Evolutionary conservation across 73 alveolate genomes (phyloP).

Genomic region (Tetrahymena borealis): DNA sequence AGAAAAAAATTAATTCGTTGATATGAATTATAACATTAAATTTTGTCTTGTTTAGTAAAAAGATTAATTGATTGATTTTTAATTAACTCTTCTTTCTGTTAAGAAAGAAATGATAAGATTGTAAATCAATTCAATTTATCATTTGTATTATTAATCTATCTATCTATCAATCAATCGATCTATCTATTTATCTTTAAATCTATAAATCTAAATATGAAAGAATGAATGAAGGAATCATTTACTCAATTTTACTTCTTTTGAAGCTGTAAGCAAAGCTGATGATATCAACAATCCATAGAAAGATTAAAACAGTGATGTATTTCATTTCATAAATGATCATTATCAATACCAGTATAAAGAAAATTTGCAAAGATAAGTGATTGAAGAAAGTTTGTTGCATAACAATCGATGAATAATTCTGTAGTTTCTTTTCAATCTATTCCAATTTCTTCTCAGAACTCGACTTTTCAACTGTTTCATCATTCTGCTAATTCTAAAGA

Average conservation of each 20-base stretch:
- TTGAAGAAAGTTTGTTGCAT: not conserved
- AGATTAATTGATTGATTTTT: no score
- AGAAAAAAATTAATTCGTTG: no score
- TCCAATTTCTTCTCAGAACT: not conserved
- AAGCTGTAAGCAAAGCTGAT: not conserved
- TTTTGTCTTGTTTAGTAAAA: no score
- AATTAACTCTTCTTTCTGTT: no score
- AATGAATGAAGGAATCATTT: not conserved
- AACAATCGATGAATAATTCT: not conserved
- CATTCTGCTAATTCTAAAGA: not conserved
- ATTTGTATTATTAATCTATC: no score
- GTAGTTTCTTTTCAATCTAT: not conserved
- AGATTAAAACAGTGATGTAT: not conserved
- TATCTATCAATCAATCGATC: no score
- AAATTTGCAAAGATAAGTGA: not conserved
- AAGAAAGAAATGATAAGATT: no score
- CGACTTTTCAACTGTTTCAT: not conserved
- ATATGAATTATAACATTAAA: no score
- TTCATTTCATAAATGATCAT: not conserved
- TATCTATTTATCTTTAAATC: not conserved
- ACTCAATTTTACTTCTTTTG: not conserved
- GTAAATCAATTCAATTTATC: no score
- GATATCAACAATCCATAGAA: not conserved
- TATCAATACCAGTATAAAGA: not conserved
- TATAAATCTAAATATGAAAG: not conserved